Evolutionary conservation across 176 grass and related monocot species (phyloP), one percentile per base, ranked within the genome.

Genomic region (Cocos nucifera): DNA sequence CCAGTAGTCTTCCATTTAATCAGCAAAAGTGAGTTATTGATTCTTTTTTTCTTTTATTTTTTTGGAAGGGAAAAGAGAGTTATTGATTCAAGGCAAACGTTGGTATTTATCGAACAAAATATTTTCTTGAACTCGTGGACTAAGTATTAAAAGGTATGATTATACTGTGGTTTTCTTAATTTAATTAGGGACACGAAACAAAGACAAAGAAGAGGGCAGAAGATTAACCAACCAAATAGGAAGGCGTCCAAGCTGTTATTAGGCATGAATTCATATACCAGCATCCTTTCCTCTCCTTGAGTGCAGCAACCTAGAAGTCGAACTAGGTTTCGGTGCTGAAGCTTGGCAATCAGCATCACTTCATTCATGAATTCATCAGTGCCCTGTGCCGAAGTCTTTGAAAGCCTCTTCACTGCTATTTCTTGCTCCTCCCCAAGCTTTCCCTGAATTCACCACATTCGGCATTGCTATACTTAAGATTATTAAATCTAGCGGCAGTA

Each of bases 301-400:
- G 79, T 72, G 69, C 82, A 85, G 44, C 57, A 89, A 30, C 89
- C 89, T 27, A 89, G 61, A 64, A 95, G 70, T 5, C 80, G 70
- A 10, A 95, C 89, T 62, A 89, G 82, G 64, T 89, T 89, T 15
- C 70, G 69, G 49, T 95, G 85, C 30, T 95, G 75, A 26, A 95
- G 82, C 56, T 89, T 85, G 50, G 82, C 78, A 51, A 83, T 73
- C 48, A 85, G 7, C 54, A 73, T 17, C 21, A 89, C 79, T 64
- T 89, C 85, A 53, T 95, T 95, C 76, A 80, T 95, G 72, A 95
- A 79, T 58, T 89, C 82, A 28, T 76, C 62, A 8, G 89, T 32
- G 12, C 85, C 89, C 17, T 95, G 85, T 17, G 17, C 62, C 0
- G 85, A 86, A 68, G 71, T 82, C 39, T 77, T 79, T 10, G 82